phyloP scores from a whole-genome alignment of 305 asterid genomes.

The Galium porrigens region DNA sequence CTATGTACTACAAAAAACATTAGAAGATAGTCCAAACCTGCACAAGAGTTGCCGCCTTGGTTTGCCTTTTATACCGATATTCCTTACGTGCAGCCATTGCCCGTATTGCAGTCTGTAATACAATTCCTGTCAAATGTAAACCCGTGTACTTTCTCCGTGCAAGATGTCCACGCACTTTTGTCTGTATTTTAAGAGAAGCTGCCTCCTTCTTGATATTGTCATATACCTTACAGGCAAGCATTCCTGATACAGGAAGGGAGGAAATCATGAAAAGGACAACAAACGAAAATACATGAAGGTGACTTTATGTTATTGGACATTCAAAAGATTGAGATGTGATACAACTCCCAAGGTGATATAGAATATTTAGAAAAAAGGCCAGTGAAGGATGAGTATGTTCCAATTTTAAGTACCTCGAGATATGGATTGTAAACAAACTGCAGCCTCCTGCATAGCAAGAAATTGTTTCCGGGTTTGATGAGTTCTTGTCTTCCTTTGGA shows the following conservation, averaged over 20 bases:
- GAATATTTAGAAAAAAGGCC: not conserved
- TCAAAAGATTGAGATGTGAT: not conserved
- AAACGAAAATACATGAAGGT: not conserved
- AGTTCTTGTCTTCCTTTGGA: slow-evolving; percentile 61
- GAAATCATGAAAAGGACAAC: slow-evolving; percentile 1
- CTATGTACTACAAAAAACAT: slow-evolving; percentile 7
- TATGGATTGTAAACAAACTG: slow-evolving; percentile 49
- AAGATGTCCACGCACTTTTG: slow-evolving; percentile 49
- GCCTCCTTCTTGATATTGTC: slow-evolving; percentile 49
- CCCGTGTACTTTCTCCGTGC: slow-evolving; percentile 42
- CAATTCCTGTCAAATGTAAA: slow-evolving; percentile 40
- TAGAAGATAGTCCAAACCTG: slow-evolving; percentile 42
- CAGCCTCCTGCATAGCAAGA: slow-evolving; percentile 54
- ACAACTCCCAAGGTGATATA: not conserved
- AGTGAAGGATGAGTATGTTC: slow-evolving; percentile 2
- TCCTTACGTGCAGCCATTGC: slow-evolving; percentile 59
- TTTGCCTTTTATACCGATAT: slow-evolving; percentile 47
- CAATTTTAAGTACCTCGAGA: slow-evolving; percentile 53
- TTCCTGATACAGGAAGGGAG: slow-evolving; percentile 35
- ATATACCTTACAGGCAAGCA: slow-evolving; percentile 48
- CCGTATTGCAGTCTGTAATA: slow-evolving; percentile 63
- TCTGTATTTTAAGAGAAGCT: slow-evolving; percentile 67
- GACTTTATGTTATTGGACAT: no score
- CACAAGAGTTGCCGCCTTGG: slow-evolving; percentile 45
- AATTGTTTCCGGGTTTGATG: slow-evolving; percentile 58